Conservation (phyloP, 1,284 basidiomycete genomes). For the Cutaneotrichosporon sp. region DNA sequence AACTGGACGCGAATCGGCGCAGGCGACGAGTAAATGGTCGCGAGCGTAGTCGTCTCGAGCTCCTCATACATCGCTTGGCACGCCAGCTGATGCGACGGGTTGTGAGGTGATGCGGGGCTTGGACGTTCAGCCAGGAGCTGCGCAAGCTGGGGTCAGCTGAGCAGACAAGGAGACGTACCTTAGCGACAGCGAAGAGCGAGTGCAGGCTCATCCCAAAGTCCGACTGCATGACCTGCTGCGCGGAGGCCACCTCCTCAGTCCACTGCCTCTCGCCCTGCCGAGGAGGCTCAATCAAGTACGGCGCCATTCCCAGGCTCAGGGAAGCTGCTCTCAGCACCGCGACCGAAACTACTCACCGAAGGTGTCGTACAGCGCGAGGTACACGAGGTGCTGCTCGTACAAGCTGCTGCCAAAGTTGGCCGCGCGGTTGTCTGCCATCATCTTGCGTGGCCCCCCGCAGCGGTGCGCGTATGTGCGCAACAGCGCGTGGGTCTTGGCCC, state of each 20-base stretch:
- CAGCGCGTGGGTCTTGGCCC: constrained; percentile 16
- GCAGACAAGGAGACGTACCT: not conserved
- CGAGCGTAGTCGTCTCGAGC: constrained; percentile 17
- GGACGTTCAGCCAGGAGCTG: constrained; percentile 17
- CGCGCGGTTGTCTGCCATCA: constrained; percentile 13
- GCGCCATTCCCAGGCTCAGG: constrained; percentile 9
- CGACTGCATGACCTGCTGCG: constrained; percentile 21
- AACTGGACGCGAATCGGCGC: constrained; percentile 22
- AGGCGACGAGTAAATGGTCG: constrained; percentile 20
- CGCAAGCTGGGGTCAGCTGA: constrained; percentile 13
- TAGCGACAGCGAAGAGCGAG: constrained; percentile 13
- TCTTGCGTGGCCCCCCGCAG: constrained; percentile 13
- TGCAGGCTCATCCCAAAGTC: constrained; percentile 22
- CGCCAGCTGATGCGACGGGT: constrained; percentile 6
- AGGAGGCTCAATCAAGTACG: constrained; percentile 9
- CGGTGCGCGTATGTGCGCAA: constrained; percentile 9
- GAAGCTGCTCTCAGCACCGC: constrained; percentile 7
- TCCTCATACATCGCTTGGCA: constrained; percentile 19
- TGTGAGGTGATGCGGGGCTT: constrained; percentile 2
- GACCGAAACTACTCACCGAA: constrained; percentile 8
- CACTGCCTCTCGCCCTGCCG: constrained; percentile 3
- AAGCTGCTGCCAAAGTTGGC: constrained; percentile 10
- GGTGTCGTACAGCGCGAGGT: constrained; percentile 18
- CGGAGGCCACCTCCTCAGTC: constrained; percentile 19
- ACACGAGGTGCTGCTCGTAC: constrained; percentile 21